phyloP scores from a whole-genome alignment of 2,329 filamentous ascomycete species.

The Fusarium pseudonygamai region DNA sequence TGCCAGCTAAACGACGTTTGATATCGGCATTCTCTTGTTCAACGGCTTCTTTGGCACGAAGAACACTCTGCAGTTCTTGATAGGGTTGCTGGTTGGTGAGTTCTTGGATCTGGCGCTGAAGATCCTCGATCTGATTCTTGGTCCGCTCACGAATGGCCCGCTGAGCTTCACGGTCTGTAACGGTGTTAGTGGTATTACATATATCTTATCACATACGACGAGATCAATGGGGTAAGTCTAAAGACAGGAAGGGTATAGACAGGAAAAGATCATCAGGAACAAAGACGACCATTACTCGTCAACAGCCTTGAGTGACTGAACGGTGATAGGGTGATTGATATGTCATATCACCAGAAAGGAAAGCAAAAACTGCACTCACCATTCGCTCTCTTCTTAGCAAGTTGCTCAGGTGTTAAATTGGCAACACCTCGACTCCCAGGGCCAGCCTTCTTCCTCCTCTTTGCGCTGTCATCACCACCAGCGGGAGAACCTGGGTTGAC shows the following conservation, averaged over 20 bases:
- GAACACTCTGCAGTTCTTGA: slow-evolving; percentile 79
- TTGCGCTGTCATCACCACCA: slow-evolving; percentile 42
- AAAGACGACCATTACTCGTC: not conserved
- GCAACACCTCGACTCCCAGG: slow-evolving; percentile 62
- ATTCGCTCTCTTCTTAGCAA: slow-evolving; percentile 72
- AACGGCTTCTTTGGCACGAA: slow-evolving; percentile 79
- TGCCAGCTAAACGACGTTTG: slow-evolving; percentile 70
- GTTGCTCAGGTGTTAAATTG: slow-evolving; percentile 77
- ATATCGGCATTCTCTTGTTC: slow-evolving; percentile 85
- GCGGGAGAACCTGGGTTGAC: slow-evolving; percentile 29
- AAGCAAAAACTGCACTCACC: slow-evolving; percentile 53
- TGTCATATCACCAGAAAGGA: not conserved
- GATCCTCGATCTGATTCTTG: slow-evolving; percentile 78
- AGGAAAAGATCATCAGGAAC: not conserved
- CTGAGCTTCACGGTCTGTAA: slow-evolving; percentile 82
- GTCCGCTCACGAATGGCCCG: slow-evolving; percentile 85
- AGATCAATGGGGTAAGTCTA: not conserved
- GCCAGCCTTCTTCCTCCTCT: slow-evolving; percentile 59
- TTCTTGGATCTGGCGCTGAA: slow-evolving; percentile 78
- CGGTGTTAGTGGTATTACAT: slow-evolving; percentile 21
- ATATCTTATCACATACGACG: slow-evolving; percentile 9
- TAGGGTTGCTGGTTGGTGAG: slow-evolving; percentile 84
- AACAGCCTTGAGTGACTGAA: not conserved
- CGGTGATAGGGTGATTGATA: not conserved
- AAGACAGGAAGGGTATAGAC: slow-evolving; percentile 2